Evolutionary conservation across 495 filamentous ascomycete genomes (phyloP), one percentile per base, ranked within the genome.

Genomic region (Aspergillus indologenus): DNA sequence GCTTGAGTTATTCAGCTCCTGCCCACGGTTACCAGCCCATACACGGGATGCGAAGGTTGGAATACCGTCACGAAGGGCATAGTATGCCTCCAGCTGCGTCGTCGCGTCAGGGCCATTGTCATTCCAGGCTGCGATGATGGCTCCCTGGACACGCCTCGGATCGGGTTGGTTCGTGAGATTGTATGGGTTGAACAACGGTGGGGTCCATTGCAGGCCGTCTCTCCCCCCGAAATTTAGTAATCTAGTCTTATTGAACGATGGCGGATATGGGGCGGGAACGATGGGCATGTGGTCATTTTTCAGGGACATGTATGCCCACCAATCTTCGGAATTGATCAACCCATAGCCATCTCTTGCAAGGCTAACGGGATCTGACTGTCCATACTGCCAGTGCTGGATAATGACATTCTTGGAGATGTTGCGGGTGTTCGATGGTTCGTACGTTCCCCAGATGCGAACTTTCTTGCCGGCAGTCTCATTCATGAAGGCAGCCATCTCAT

Each of bases 371-470:
- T 84, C 80, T 0, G 81, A 83, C 53, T 84, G 74, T 17, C 81
- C 81, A 57, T 79, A 80, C 54, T 84, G 81, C 81, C 81, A 84
- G 59, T 83, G 81, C 63, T 84, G 81, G 11, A 79, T 75, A 12
- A 75, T 78, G 40, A 83, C 68, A 45, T 77, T 70, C 12, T 66
- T 68, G 9, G 73, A 68, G 44, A 82, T 75, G 1, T 63, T 64
- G 1, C 68, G 61, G 1, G 63, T 69, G 12, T 70, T 57, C 1
- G 75, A 75, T 0, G 81, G 79, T 54, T 82, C 79, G 14, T 76
- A 61, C 0, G 81, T 83, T 0, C 81, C 81, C 81, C 81, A 84
- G 45, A 84, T 83, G 1, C 81, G 68, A 14, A 79, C 71, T 0
- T 58, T 67, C 64, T 84, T 84, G 0, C 72, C 75, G 6, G 74